Evolutionary conservation across 2,329 filamentous ascomycete genomes (phyloP), one percentile per base, ranked within the genome.

Genomic region (Leptosphaerulina australis): DNA sequence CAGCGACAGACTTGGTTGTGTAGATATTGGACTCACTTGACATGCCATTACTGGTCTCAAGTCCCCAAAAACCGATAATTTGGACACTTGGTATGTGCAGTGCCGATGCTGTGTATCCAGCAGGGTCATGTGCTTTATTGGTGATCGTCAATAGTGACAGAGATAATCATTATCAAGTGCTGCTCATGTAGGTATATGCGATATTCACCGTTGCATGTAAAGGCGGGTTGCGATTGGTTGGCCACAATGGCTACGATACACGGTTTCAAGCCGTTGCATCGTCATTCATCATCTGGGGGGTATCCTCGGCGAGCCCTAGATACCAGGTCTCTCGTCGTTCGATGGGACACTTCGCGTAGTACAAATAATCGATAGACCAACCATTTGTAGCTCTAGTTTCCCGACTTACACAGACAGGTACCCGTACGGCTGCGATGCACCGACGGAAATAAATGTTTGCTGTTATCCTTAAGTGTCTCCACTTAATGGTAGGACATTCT

Each of bases 341-440:
- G 26, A 14, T 38, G 14, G 12, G 29, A 3, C 8, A 21, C 18
- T 30, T 12, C 15, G 8, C 20, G 40, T 50, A n/a, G 10, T 35
- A 50, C 47, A 18, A 36, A 3, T n/a, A 7, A 15, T 15, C 8
- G 24, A 24, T 15, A 15, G 36, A 20, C 35, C 24, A 31, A 45
- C 24, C 40, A 29, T 36, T 20, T 44, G 5, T 17, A 15, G 40
- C 31, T n/a, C 15, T 9, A 11, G 17, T 2, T 25, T 36, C 47
- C 35, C 28, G 6, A n/a, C 15, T 45, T 20, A 25, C 40, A 50
- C 40, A 36, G 20, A 11, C 30, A 36, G 25, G 20, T 36, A 22
- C 15, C 48, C 35, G 35, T 36, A 21, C 41, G 48, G 41, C 30
- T 50, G 40, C 21, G 14, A 36, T 30, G 14, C 7, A 7, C 2